Evolutionary conservation across 1,284 basidiomycete species (phyloP).

Genomic region (Kalmanozyma brasiliensis): DNA sequence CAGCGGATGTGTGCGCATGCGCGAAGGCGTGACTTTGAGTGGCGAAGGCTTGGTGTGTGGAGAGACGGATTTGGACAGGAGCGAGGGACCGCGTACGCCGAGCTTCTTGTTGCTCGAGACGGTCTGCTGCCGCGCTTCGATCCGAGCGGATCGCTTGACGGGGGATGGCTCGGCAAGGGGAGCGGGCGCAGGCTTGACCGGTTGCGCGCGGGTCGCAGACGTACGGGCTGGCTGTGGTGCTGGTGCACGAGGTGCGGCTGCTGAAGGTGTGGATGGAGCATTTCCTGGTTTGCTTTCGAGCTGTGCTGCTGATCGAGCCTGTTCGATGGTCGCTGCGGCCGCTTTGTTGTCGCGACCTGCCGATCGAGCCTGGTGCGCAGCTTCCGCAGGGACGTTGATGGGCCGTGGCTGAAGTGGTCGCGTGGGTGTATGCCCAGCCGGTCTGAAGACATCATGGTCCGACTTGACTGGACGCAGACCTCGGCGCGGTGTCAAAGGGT

Average conservation of each 20-base stretch:
- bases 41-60: slow-evolving; percentile 19
- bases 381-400: slow-evolving; percentile 9
- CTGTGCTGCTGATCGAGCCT: neutral
- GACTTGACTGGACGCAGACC: slow-evolving; percentile 33
- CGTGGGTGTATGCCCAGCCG: neutral
- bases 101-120: slow-evolving; percentile 30
- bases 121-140: slow-evolving; percentile 44
- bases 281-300: neutral
- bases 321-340: neutral
- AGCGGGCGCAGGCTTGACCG: neutral
- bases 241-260: neutral
- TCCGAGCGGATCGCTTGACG: slow-evolving; percentile 38
- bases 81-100: slow-evolving; percentile 28
- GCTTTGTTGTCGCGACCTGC: neutral
- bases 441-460: slow-evolving; percentile 37
- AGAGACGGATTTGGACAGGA: slow-evolving; percentile 22
- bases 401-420: slow-evolving; percentile 16
- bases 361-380: neutral
- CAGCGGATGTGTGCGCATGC: slow-evolving; percentile 14
- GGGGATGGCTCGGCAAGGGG: slow-evolving; percentile 15
- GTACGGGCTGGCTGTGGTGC: neutral
- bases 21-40: neutral
- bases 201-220: neutral
- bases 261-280: neutral
- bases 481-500: slow-evolving; percentile 7